phyloP scores from a whole-genome alignment of 371 early-diverging fungal species.

The Entomophthora muscae region DNA sequence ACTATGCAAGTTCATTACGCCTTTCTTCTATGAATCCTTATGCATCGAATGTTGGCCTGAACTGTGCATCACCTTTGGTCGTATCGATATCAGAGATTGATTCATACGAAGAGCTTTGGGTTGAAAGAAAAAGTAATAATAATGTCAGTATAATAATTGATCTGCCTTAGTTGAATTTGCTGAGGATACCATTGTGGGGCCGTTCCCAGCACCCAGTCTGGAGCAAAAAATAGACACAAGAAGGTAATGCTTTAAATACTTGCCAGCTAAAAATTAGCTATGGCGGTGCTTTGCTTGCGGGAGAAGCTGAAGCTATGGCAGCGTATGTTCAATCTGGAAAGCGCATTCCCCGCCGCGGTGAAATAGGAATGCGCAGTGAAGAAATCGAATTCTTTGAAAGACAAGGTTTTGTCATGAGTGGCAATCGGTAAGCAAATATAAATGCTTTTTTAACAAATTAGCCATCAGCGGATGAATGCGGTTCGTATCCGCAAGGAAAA shows the following conservation, averaged over 20 bases:
- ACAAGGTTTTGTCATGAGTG: constrained; percentile 93
- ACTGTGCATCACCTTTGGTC: neutral
- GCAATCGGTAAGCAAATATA: constrained; percentile 39
- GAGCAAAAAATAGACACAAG: constrained; percentile 32
- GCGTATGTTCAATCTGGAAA: constrained; percentile 81
- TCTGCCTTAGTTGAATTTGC: constrained; percentile 24
- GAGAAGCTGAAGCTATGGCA: constrained; percentile 70
- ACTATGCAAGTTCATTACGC: neutral
- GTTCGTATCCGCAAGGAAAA: constrained; percentile 92
- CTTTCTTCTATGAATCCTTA: neutral
- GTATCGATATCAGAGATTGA: constrained; percentile 18
- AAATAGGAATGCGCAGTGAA: constrained; percentile 74
- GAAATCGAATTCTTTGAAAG: constrained; percentile 68
- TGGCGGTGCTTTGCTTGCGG: constrained; percentile 59
- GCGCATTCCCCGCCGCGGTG: constrained; percentile 93
- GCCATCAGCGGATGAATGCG: constrained; percentile 87
- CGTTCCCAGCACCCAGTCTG: constrained; percentile 26
- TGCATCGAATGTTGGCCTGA: neutral
- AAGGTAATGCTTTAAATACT: constrained; percentile 14
- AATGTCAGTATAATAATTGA: neutral
- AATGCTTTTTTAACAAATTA: constrained; percentile 10
- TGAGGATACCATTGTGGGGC: constrained; percentile 43
- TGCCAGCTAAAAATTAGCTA: constrained; percentile 20
- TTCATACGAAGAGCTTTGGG: constrained; percentile 29
- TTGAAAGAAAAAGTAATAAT: constrained; percentile 32